Evolutionary conservation across 1,284 basidiomycete species (phyloP).

Genomic region (Sparassis latifolia): DNA sequence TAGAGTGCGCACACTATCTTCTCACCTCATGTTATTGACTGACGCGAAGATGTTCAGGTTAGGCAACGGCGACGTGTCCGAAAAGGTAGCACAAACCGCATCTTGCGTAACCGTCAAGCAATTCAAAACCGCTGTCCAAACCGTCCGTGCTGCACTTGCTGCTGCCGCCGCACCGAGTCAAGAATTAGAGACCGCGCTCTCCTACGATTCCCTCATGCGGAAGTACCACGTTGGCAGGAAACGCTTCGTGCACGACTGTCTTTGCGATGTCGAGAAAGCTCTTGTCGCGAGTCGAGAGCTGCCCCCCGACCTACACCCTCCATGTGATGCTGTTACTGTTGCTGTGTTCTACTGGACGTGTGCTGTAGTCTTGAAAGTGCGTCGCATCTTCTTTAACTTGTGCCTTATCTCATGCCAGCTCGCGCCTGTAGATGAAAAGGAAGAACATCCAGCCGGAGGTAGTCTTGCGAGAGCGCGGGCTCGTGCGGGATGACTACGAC

Average conservation of each 20-base stretch:
- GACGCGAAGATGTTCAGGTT: constrained; percentile 14
- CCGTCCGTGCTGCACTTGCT: constrained; percentile 21
- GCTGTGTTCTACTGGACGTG: constrained; percentile 20
- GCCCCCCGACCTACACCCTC: constrained; percentile 10
- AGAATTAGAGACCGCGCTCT: constrained; percentile 3
- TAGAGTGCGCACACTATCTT: constrained; percentile 19
- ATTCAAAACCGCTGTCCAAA: constrained; percentile 23
- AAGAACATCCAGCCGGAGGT: constrained; percentile 8
- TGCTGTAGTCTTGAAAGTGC: constrained; percentile 11
- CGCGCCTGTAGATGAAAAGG: constrained; percentile 7
- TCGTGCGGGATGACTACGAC: constrained; percentile 14
- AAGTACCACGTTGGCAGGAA: constrained; percentile 8
- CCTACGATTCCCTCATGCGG: constrained; percentile 14
- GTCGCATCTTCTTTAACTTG: neutral
- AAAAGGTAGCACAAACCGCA: constrained; percentile 26
- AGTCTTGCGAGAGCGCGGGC: constrained; percentile 8
- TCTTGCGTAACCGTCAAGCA: constrained; percentile 28
- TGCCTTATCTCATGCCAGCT: neutral
- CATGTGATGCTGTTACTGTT: constrained; percentile 16
- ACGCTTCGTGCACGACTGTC: constrained; percentile 14
- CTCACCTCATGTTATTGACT: neutral
- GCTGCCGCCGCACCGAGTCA: constrained; percentile 1
- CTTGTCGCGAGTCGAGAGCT: constrained; percentile 15
- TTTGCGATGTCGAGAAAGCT: constrained; percentile 17
- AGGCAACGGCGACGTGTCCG: constrained; percentile 25